phyloP scores from a whole-genome alignment of 179 eudicot genomes.

The Camellia oleifera region DNA sequence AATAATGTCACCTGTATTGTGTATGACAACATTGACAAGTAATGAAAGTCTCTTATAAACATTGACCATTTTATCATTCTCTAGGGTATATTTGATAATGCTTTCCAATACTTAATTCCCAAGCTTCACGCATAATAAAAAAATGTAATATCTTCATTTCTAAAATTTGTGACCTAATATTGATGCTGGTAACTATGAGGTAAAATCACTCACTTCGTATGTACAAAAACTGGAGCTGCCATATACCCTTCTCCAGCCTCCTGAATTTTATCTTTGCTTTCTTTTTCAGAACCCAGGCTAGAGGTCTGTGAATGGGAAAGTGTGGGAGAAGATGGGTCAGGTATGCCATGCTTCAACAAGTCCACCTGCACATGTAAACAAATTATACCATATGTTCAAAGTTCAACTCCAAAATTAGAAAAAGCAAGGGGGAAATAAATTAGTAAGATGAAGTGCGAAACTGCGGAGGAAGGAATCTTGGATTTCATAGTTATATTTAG shows the following conservation, averaged over 20 bases:
- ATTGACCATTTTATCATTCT: background rate
- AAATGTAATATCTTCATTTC: background rate
- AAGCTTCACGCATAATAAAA: background rate
- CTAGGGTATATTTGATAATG: background rate
- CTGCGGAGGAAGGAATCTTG: background rate
- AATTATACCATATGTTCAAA: background rate
- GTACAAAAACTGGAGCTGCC: conserved; percentile 80
- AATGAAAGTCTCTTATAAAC: background rate
- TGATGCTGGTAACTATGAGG: background rate
- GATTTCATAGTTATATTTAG: background rate
- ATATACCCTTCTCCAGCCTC: conserved; percentile 73
- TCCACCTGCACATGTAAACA: conserved; percentile 62
- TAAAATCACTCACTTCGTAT: conserved; percentile 57
- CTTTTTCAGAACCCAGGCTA: conserved; percentile 57
- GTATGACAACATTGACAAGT: background rate
- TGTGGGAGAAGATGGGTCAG: conserved; percentile 78
- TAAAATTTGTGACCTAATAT: background rate
- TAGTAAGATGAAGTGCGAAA: background rate
- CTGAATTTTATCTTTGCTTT: conserved; percentile 56
- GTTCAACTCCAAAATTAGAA: background rate
- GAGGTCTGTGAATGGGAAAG: conserved; percentile 57
- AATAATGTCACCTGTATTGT: background rate
- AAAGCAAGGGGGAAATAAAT: background rate
- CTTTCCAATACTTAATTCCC: background rate
- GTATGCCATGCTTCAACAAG: conserved; percentile 82